Evolutionary conservation across 192 early-diverging fungal genomes (phyloP).

Genomic region (Diversispora eburnea): DNA sequence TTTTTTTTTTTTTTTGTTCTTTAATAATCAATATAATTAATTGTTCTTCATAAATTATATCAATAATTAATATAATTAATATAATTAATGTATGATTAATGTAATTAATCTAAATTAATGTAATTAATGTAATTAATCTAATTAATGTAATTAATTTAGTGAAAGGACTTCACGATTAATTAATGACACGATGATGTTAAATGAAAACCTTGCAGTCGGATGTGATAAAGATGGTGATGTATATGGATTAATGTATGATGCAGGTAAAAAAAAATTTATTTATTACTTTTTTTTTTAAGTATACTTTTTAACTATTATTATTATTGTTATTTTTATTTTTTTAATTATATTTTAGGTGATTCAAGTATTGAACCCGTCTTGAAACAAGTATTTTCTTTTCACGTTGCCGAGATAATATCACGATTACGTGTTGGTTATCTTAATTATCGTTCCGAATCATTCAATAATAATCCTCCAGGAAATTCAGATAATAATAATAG

Average conservation of each 20-base stretch:
- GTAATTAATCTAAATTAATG: neutral
- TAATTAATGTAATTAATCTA: neutral
- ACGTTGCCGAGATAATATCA: constrained; percentile 12
- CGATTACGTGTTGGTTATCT: constrained; percentile 17
- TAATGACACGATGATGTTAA: constrained; percentile 14
- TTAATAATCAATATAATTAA: no score
- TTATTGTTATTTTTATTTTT: neutral
- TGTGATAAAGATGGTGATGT: constrained; percentile 14
- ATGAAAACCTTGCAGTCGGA: constrained; percentile 14
- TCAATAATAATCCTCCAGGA: neutral
- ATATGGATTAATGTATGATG: constrained; percentile 12
- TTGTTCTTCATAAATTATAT: no score
- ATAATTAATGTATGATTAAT: no score
- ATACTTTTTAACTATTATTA: no score
- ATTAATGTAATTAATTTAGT: neutral
- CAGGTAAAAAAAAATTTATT: neutral
- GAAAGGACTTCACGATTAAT: constrained; percentile 6
- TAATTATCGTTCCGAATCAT: neutral
- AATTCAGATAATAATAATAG: no score
- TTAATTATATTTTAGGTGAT: neutral
- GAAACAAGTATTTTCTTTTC: constrained; percentile 9
- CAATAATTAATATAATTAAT: no score
- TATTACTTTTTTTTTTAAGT: no score
- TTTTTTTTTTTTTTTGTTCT: neutral
- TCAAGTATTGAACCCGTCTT: constrained; percentile 14